Evolutionary conservation across 805 yeast species (phyloP).

Genomic region (Isabelozyma pseudorhagii): DNA sequence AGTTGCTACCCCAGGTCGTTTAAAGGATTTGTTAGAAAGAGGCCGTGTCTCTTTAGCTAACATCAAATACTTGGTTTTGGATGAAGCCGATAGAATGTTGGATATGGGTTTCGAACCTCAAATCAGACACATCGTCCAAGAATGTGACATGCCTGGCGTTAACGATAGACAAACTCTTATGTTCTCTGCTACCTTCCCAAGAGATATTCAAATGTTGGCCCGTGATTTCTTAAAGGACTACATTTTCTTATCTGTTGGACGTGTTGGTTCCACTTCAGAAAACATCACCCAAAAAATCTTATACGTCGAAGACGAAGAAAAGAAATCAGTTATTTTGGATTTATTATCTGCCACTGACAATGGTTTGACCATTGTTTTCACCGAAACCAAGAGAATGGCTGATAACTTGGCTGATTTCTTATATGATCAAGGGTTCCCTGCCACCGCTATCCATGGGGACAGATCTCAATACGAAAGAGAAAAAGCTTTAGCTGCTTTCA

Average conservation of each 20-base stretch:
- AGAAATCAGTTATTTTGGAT: slow-evolving; percentile 84
- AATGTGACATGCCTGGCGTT: slow-evolving; percentile 95
- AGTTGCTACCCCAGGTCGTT: slow-evolving; percentile 99
- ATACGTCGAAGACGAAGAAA: slow-evolving; percentile 93
- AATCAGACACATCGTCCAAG: slow-evolving; percentile 96
- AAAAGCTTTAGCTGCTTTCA: slow-evolving; percentile 92
- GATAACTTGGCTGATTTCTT: slow-evolving; percentile 92
- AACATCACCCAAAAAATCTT: slow-evolving; percentile 93
- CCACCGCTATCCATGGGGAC: slow-evolving; percentile 99
- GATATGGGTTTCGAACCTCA: slow-evolving; percentile 99
- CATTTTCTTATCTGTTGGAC: slow-evolving; percentile 94
- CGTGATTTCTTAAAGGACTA: slow-evolving; percentile 95
- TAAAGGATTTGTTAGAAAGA: slow-evolving; percentile 92
- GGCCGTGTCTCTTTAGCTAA: slow-evolving; percentile 86
- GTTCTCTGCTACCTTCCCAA: slow-evolving; percentile 99
- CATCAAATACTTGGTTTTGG: slow-evolving; percentile 91
- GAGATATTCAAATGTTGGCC: slow-evolving; percentile 94
- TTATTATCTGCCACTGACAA: slow-evolving; percentile 70
- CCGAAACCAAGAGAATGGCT: slow-evolving; percentile 98
- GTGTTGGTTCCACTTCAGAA: slow-evolving; percentile 99
- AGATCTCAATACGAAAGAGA: slow-evolving; percentile 98
- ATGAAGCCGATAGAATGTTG: slow-evolving; percentile 99
- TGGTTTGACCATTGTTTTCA: slow-evolving; percentile 91
- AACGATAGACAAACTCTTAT: slow-evolving; percentile 91
- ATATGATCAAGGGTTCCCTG: slow-evolving; percentile 86